Evolutionary conservation across 176 grass and related monocot species (phyloP).

Genomic region (Poa annua): DNA sequence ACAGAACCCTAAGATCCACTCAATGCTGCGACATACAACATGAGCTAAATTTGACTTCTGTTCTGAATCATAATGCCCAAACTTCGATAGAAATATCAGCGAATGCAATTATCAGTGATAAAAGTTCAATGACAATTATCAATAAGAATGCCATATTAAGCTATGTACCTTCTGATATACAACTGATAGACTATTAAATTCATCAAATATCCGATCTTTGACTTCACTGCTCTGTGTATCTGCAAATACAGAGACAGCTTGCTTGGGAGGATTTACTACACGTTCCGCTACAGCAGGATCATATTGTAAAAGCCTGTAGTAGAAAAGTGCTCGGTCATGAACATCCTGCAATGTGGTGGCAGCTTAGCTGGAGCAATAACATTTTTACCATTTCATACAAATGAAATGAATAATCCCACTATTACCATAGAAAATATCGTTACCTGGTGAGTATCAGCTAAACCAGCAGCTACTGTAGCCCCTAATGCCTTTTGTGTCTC

Average conservation of each 20-base stretch:
- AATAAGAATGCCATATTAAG: constrained; percentile 21
- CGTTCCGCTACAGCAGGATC: constrained; percentile 77
- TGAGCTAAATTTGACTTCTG: background rate
- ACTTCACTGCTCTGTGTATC: constrained; percentile 94
- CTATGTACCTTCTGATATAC: constrained; percentile 89
- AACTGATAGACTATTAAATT: constrained; percentile 91
- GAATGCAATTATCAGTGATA: background rate
- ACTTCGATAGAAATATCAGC: constrained; percentile 1
- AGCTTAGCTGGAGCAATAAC: constrained; percentile 33
- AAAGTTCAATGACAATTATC: background rate
- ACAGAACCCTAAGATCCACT: constrained; percentile 16
- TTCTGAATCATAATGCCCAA: background rate
- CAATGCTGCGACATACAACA: background rate
- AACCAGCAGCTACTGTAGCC: constrained; percentile 84
- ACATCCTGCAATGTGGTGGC: constrained; percentile 72
- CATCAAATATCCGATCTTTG: constrained; percentile 99
- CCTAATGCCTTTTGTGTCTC: constrained; percentile 90
- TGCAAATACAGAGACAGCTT: constrained; percentile 99
- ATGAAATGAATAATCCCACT: constrained; percentile 12
- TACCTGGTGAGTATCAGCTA: constrained; percentile 92
- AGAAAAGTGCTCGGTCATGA: constrained; percentile 96
- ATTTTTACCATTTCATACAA: constrained; percentile 29
- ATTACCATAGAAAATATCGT: background rate
- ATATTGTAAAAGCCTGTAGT: constrained; percentile 97
- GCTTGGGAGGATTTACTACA: constrained; percentile 98